phyloP scores from a whole-genome alignment of 2,329 filamentous ascomycete species.

The Penicillium sclerotiorum region DNA sequence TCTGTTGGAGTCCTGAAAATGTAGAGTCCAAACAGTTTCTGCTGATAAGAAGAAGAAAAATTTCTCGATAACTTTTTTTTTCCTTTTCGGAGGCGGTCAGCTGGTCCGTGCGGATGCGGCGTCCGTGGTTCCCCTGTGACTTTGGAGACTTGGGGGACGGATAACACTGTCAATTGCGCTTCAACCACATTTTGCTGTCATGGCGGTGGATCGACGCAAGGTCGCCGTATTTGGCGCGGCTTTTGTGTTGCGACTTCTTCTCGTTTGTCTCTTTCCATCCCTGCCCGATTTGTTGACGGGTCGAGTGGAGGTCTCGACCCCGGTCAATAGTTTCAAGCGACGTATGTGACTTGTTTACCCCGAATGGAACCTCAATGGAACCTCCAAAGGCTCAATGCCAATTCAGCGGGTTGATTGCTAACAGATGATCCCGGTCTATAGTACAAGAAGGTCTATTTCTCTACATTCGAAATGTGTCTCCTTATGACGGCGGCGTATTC shows the following conservation, averaged over 20 bases:
- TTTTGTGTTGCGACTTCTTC: constrained; percentile 73
- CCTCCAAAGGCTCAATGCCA: not conserved
- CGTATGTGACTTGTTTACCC: constrained; percentile 52
- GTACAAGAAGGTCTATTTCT: constrained; percentile 96
- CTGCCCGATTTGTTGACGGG: constrained; percentile 83
- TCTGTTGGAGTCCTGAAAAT: constrained; percentile 16
- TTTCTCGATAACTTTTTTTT: constrained; percentile 42
- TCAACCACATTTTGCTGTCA: constrained; percentile 28
- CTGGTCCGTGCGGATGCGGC: constrained; percentile 36
- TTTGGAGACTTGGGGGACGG: constrained; percentile 5
- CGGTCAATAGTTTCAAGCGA: constrained; percentile 97
- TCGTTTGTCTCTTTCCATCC: constrained; percentile 79
- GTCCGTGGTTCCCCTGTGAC: constrained; percentile 19
- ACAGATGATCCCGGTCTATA: too few species aligned
- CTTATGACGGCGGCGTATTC: constrained; percentile 89
- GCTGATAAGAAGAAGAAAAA: constrained; percentile 42
- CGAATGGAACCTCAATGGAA: not conserved
- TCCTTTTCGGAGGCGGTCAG: constrained; percentile 22
- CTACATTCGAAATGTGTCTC: constrained; percentile 93
- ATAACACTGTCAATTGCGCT: constrained; percentile 3
- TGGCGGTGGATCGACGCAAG: constrained; percentile 62
- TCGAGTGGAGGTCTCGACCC: constrained; percentile 94
- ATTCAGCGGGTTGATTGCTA: not conserved
- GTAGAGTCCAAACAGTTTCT: constrained; percentile 22
- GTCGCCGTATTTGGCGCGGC: constrained; percentile 73